Evolutionary conservation across 1,284 basidiomycete genomes (phyloP), one percentile per base, ranked within the genome.

Genomic region (Cutaneotrichosporon sp.): DNA sequence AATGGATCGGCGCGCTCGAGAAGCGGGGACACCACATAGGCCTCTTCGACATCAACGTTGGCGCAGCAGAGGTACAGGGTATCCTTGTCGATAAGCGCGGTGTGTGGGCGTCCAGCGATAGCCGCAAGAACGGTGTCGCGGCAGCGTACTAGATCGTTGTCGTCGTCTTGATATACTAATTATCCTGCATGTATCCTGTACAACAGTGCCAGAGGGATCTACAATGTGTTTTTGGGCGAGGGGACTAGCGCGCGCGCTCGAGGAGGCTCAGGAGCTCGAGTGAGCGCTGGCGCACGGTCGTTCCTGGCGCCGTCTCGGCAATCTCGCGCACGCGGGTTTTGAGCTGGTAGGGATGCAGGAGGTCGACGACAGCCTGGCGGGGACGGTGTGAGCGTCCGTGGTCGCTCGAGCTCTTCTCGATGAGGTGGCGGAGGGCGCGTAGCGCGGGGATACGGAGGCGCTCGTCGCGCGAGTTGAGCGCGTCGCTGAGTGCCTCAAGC

Each of bases 11-110:
- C 15, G 83, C 71, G 3, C 77, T 96, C 23, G 67, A 74, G 43
- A 66, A 69, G 3, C 76, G 83, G 41, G 89, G 88, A 0, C 91
- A 96, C 71, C 83, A 85, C 52, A 74, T 91, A 30, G 81, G 81
- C 33, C 77, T 54, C 56, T 76, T 76, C 54, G 74, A 76, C 54
- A 70, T 77, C 56, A 75, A 75, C 55, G 42, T 74, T 21, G 73
- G 72, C 4, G 61, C 65, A 4, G 48, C 62, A 23, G 71, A 73
- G 49, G 64, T 93, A 8, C 88, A 94, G 73, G 83, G 80, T 0
- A 84, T 93, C 8, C 62, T 83, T 42, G 66, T 70, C 41, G 77
- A 81, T 52, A 49, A 66, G 33, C 80, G 79, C 13, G 12, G 39
- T 8, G 79, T 70, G 21, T 62, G 51, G 56, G 63, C 61, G n/a